A percentile compares a stretch with the other conserved stretches of the same genome.
These are phyloP conservation scores for Sporothrix humicola DNA, from an alignment of 2,329 filamentous ascomycete genomes.

Conservation along the genomic window DNA sequence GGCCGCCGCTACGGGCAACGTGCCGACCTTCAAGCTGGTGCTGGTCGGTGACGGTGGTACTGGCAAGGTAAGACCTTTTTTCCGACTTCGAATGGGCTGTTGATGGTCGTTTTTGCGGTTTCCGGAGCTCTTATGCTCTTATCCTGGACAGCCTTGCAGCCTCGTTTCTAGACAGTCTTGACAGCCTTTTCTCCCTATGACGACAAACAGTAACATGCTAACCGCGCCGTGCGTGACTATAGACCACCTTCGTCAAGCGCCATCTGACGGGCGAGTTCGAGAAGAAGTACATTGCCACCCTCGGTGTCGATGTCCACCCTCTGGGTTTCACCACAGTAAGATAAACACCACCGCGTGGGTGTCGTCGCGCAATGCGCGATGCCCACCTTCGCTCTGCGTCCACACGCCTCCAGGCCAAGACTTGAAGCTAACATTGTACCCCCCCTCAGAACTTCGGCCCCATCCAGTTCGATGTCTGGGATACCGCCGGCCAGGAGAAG, in stretches of 20 bases:
- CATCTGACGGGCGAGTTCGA: conserved; percentile 99
- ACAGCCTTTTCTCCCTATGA: neutral
- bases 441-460: conserved; percentile 77
- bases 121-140: neutral
- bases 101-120: neutral
- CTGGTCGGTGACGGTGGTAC: conserved; percentile 99
- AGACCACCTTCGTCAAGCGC: conserved; percentile 99
- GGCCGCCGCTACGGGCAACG: conserved; percentile 44
- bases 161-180: neutral
- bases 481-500: conserved; percentile 99
- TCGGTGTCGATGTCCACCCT: conserved; percentile 99
- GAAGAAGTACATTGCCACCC: conserved; percentile 99
- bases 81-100: neutral
- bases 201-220: conserved; percentile 19
- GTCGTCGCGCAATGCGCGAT: neutral
- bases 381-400: neutral
- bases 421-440: conserved; percentile 40
- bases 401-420: neutral
- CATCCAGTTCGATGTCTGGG: conserved; percentile 99
- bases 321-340: conserved; percentile 97
- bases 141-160: conserved; percentile 14
- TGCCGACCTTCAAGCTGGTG: conserved; percentile 98
- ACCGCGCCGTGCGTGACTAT: conserved; percentile 35
- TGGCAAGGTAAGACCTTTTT: conserved; percentile 78
- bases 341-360: conserved; percentile 41